A percentile compares a stretch with the other conserved stretches of the same genome.
Conservation (phyloP, 495 filamentous ascomycete species). For the Apiosordaria backusii region DNA sequence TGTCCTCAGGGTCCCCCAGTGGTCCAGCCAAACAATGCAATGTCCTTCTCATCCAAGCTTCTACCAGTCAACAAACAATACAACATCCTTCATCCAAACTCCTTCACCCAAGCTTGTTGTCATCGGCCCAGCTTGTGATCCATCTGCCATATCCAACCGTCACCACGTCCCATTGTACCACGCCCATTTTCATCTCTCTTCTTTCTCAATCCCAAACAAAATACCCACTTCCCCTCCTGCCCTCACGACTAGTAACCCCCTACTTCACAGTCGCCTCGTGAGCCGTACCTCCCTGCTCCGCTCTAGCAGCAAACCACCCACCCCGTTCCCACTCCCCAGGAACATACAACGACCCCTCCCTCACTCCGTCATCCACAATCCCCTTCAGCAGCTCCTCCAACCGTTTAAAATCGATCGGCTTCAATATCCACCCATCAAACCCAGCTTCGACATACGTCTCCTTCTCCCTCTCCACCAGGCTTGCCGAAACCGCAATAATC, state of each 20-base stretch:
- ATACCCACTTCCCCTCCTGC: neutral
- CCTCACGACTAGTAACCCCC: neutral
- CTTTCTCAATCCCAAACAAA: neutral
- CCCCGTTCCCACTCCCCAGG: conserved; percentile 68
- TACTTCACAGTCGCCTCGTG: neutral
- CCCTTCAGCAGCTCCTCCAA: conserved; percentile 59
- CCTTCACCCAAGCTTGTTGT: too few relatives aligned
- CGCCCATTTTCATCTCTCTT: too few relatives aligned
- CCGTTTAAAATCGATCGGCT: conserved; percentile 70
- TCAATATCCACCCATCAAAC: conserved; percentile 88
- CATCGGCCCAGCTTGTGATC: too few relatives aligned
- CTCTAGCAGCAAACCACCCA: conserved; percentile 57
- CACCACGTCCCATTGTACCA: too few relatives aligned
- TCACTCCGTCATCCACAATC: conserved; percentile 47
- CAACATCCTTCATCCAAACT: neutral
- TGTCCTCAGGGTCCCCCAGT: too few relatives aligned
- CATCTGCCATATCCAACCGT: too few relatives aligned
- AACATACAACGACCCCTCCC: conserved; percentile 52
- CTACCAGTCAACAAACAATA: neutral
- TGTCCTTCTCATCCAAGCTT: neutral
- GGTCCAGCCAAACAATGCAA: too few relatives aligned
- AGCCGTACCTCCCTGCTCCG: neutral
- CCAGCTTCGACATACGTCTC: conserved; percentile 72
- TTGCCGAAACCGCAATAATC: conserved; percentile 89
- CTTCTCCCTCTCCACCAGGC: conserved; percentile 67